Base-by-base conservation (phyloP, 1,284 basidiomycete species). In the Cystobasidiaceae sp. region DNA sequence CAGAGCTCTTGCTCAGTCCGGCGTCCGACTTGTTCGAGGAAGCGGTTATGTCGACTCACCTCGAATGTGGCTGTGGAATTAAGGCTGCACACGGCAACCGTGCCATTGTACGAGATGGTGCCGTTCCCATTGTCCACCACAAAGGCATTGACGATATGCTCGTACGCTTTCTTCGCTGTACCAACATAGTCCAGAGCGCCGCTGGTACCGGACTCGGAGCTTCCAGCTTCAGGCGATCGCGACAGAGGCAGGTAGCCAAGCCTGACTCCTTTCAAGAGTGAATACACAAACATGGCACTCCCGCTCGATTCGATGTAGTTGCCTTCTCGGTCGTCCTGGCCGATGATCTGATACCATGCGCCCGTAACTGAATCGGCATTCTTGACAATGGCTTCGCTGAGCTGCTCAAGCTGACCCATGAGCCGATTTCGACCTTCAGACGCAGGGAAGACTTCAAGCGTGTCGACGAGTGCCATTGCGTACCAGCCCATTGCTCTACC, bases 311-410 rank as follows among this genome's bases (percentile, higher is more conserved):
- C 50, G 3, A 52, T 52, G 25, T 52, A 52, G 21, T 33, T 52
- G 30, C 50, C 50, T 52, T 52, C 50, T 52, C 28, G 15, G 28
- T 34, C 50, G 25, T 34, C 28, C 23, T 52, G 50, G 17, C 50
- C 50, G 8, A 52, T 37, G 32, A 52, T 52, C 30, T 37, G 32
- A 52, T 52, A 52, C 32, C 50, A 37, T 34, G 50, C 32, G 8
- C 50, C 50, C 7, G 32, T 52, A 7, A 11, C 25, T 6, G 32
- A n/a, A n/a, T 52, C 50, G 8, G 50, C 50, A 34, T 37, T 23
- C 11, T 7, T 13, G 28, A 52, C 50, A 2, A 52, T 34, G 3
- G 50, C 50, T 52, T 37, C 17, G 21, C 50, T 52, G 33, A 52
- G 50, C 30, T 52, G 50, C 15, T 15, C 21, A 11, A 52, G 39